phyloP scores from a whole-genome alignment of 805 yeast genomes.

The Ogataea sp. region DNA sequence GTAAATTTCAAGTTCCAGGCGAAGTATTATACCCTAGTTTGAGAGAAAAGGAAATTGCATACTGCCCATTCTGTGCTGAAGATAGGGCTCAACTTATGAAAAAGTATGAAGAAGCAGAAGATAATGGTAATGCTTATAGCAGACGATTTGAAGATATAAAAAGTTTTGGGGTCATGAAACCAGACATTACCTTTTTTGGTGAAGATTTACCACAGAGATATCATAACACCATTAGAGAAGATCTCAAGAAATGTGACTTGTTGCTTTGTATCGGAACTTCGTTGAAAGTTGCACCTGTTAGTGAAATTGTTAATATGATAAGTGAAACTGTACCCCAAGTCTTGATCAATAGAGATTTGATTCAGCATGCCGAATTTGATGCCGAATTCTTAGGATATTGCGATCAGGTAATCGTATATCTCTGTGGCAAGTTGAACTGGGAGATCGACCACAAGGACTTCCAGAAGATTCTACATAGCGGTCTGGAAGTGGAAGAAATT shows the following conservation, averaged over 20 bases:
- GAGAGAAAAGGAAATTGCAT: slow-evolving; percentile 50
- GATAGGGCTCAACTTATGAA: slow-evolving; percentile 27
- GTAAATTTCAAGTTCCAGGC: slow-evolving; percentile 62
- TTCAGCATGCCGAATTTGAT: slow-evolving; percentile 73
- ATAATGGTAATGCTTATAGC: slow-evolving; percentile 19
- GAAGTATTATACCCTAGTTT: slow-evolving; percentile 53
- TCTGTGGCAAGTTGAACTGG: slow-evolving; percentile 51
- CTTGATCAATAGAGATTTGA: slow-evolving; percentile 68
- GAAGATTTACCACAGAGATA: slow-evolving; percentile 70
- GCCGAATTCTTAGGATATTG: slow-evolving; percentile 70
- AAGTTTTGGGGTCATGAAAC: slow-evolving; percentile 78
- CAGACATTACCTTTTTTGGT: slow-evolving; percentile 89
- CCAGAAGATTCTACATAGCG: slow-evolving; percentile 25
- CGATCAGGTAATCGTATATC: slow-evolving; percentile 69
- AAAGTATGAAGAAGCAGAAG: slow-evolving; percentile 23
- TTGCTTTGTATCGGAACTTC: slow-evolving; percentile 86
- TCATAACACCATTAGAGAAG: slow-evolving; percentile 51
- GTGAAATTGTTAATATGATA: slow-evolving; percentile 72
- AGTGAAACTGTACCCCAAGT: slow-evolving; percentile 76
- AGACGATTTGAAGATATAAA: slow-evolving; percentile 27
- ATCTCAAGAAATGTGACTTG: slow-evolving; percentile 64
- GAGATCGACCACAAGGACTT: slow-evolving; percentile 47
- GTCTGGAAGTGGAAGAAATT: slow-evolving; percentile 18
- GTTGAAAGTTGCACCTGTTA: slow-evolving; percentile 85
- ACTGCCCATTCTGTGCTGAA: slow-evolving; percentile 59